phyloP scores from a whole-genome alignment of 176 grass and related monocot species.

The Oryza punctata region DNA sequence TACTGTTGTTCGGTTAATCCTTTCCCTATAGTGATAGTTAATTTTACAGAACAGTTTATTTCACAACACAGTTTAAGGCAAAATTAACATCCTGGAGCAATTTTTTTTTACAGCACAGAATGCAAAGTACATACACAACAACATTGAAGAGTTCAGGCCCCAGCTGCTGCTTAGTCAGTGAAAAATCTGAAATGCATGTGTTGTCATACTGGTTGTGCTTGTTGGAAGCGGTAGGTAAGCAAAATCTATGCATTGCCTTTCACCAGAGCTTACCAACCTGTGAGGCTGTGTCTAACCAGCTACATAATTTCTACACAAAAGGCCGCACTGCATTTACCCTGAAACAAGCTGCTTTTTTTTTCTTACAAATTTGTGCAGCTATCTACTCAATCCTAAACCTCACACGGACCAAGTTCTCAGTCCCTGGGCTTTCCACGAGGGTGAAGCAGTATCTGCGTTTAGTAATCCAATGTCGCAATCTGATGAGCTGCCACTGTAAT shows the following conservation, averaged over 20 bases:
- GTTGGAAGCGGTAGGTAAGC: not conserved
- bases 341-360: not conserved
- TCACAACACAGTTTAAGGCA: not conserved
- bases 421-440: not conserved
- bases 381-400: not conserved
- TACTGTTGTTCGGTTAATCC: no score
- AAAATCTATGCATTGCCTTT: not conserved
- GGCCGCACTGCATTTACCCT: not conserved
- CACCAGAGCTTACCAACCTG: not conserved
- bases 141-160: not conserved
- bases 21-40: no score
- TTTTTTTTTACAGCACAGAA: not conserved
- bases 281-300: not conserved
- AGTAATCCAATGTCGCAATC: not conserved
- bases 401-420: conserved; percentile 21
- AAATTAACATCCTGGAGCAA: not conserved
- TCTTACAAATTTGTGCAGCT: conserved; percentile 8
- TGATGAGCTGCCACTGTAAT: conserved; percentile 12
- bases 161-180: conserved; percentile 2
- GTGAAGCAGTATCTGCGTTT: conserved; percentile 10
- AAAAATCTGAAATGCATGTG: not conserved
- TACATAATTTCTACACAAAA: conserved; percentile 7
- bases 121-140: conserved; percentile 1
- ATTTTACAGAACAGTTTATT: no score
- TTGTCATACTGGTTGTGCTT: not conserved